Evolutionary conservation across 106 monocot genomes (phyloP).

Genomic region (Apostasia ramifera): DNA sequence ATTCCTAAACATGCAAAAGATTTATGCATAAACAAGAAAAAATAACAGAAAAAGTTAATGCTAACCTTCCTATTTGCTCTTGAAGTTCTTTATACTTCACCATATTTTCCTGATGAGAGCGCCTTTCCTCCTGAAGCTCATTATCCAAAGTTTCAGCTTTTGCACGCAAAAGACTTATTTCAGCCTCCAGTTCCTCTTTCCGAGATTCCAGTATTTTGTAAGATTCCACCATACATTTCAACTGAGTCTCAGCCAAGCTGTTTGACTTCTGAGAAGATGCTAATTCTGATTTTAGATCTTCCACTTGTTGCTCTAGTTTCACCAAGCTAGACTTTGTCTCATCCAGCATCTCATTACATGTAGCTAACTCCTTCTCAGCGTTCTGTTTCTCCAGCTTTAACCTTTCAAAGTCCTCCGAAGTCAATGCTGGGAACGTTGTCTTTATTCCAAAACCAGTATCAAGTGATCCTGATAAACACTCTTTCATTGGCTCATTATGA

Average conservation of each 20-base stretch:
- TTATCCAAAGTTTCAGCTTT: constrained; percentile 46
- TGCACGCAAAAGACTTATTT: constrained; percentile 39
- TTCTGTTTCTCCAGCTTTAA: constrained; percentile 62
- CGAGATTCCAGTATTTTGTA: constrained; percentile 69
- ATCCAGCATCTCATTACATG: constrained; percentile 25
- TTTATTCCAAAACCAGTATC: no score
- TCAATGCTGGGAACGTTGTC: background rate
- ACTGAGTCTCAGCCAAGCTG: constrained; percentile 78
- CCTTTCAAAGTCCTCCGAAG: constrained; percentile 45
- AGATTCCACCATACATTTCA: constrained; percentile 94
- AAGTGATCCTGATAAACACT: constrained; percentile 1
- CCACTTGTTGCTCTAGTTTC: constrained; percentile 23
- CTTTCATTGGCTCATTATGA: constrained; percentile 4
- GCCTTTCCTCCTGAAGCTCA: constrained; percentile 67
- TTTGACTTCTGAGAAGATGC: constrained; percentile 64
- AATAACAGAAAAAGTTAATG: background rate
- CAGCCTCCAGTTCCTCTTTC: constrained; percentile 44
- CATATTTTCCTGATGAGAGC: constrained; percentile 55
- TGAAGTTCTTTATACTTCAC: constrained; percentile 58
- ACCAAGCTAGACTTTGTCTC: constrained; percentile 4
- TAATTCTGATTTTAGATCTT: constrained; percentile 44
- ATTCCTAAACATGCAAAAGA: background rate
- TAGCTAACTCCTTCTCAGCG: background rate
- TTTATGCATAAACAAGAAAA: background rate
- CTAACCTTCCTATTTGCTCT: constrained; percentile 71